Base-by-base conservation (phyloP, 2,329 filamentous ascomycete genomes). In the Thelonectria olida region DNA sequence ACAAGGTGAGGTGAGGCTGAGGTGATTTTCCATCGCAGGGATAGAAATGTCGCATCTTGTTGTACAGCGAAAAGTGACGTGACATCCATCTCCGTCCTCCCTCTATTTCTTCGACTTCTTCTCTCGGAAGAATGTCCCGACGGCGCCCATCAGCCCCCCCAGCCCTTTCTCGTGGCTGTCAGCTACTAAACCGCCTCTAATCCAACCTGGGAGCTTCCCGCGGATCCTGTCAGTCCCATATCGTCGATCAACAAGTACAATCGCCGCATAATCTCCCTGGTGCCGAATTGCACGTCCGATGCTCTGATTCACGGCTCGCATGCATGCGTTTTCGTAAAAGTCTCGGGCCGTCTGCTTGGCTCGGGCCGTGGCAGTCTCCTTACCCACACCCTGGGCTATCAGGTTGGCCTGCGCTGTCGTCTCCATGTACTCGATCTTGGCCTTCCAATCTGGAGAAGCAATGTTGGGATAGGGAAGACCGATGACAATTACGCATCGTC, bases 221-320 rank as follows among this genome's bases (percentile, higher is more conserved):
- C 87, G 85, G 62, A 98, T 93, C 54, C 91, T 85, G 49, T 88
- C 82, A 25, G 85, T 87, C n/a, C 84, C 86, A 77, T 96, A 99
- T 52, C 96, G 83, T 65, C 85, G 83, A 77, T 99, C 96, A 31
- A 96, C 81, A 73, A 99, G 84, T 58, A 97, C 79, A 65, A 99
- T 97, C 15, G 91, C 89, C 5, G 96, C 96, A 78, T 97, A 98
- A 78, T 99, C 96, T 22, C 86, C 88, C 56, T 85, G 86, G 74
- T 99, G 96, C 47, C 96, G 84, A 70, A 99, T 97, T 1, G 93
- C 96, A 60, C 96, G 84, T 1, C 96, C 96, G 68, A 99, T 94
- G 73, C 92, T 96, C 80, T 99, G 96, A 75, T 99, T 99, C 5
- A 99, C 96, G 5, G 94, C 93, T 38, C 96, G 85, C 94, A 99